Evolutionary conservation across 2,329 filamentous ascomycete genomes (phyloP).

Genomic region (Macrophomina tecta): DNA sequence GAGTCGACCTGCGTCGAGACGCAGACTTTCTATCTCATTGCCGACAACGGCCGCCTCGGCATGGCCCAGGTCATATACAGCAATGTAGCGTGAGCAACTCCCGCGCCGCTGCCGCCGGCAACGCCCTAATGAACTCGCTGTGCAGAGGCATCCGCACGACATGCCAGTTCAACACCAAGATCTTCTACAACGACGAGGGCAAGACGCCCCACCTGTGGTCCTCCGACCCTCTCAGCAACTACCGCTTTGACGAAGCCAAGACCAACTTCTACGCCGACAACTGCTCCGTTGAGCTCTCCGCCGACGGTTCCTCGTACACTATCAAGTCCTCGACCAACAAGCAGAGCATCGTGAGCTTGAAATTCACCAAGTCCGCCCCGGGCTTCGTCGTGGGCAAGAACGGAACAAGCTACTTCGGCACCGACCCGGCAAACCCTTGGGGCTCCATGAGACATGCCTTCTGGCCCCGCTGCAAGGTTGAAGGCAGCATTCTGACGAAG

Average conservation of each 20-base stretch:
- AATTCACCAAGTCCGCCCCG: slow-evolving; percentile 74
- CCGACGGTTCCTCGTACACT: slow-evolving; percentile 80
- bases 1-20: slow-evolving; percentile 92
- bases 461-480: slow-evolving; percentile 85
- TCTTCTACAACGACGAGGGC: slow-evolving; percentile 76
- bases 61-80: slow-evolving; percentile 96
- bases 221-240: slow-evolving; percentile 77
- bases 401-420: slow-evolving; percentile 84
- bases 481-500: slow-evolving; percentile 84
- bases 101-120: background rate
- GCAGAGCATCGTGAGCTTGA: slow-evolving; percentile 82
- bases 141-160: slow-evolving; percentile 85
- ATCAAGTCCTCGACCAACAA: slow-evolving; percentile 91
- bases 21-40: slow-evolving; percentile 88
- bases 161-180: slow-evolving; percentile 91
- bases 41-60: slow-evolving; percentile 76
- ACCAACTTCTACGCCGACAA: slow-evolving; percentile 85
- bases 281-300: slow-evolving; percentile 82
- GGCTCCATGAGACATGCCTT: slow-evolving; percentile 90
- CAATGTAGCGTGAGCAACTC: slow-evolving; percentile 80
- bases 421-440: slow-evolving; percentile 86
- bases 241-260: slow-evolving; percentile 84
- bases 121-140: slow-evolving; percentile 28
- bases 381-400: slow-evolving; percentile 86
- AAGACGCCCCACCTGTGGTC: slow-evolving; percentile 82